Evolutionary conservation across 2,329 filamentous ascomycete species (phyloP).

Genomic region (Coniochaeta hoffmannii): DNA sequence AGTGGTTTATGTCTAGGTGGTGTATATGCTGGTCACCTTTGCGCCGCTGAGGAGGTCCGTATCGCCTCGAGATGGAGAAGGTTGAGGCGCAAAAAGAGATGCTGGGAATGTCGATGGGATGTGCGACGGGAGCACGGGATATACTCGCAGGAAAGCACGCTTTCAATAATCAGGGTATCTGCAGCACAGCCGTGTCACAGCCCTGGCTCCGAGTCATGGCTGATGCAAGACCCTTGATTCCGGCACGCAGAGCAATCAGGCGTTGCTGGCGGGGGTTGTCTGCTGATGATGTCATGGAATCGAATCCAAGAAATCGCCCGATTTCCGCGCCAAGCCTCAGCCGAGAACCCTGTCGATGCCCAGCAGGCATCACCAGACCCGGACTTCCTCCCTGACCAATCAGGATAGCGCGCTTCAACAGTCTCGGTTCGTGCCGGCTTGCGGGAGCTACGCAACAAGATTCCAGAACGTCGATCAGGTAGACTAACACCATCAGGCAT

Average conservation of each 20-base stretch:
- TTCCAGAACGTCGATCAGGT: not conserved
- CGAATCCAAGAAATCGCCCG: not conserved
- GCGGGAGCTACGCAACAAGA: not conserved
- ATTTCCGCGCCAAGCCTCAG: not conserved
- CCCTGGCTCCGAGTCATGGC: not conserved
- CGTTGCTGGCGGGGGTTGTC: not conserved
- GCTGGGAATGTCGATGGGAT: not conserved
- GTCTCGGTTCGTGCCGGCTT: not conserved
- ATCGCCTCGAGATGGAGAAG: not conserved
- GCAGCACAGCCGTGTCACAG: not conserved
- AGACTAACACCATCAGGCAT: too few relatives aligned
- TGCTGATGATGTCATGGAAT: slow-evolving; percentile 1
- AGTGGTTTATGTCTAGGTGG: not conserved
- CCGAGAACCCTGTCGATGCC: not conserved
- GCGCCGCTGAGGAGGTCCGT: too few relatives aligned
- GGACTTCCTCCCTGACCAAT: not conserved
- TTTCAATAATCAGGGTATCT: not conserved
- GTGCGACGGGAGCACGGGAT: not conserved
- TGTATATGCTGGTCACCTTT: not conserved
- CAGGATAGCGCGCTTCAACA: not conserved
- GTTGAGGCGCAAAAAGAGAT: not conserved
- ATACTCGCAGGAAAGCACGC: not conserved
- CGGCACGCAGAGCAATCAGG: not conserved
- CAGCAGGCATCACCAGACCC: not conserved
- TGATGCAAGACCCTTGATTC: not conserved